phyloP scores from a whole-genome alignment of 2,329 filamentous ascomycete genomes.

The Xylaria sp. region DNA sequence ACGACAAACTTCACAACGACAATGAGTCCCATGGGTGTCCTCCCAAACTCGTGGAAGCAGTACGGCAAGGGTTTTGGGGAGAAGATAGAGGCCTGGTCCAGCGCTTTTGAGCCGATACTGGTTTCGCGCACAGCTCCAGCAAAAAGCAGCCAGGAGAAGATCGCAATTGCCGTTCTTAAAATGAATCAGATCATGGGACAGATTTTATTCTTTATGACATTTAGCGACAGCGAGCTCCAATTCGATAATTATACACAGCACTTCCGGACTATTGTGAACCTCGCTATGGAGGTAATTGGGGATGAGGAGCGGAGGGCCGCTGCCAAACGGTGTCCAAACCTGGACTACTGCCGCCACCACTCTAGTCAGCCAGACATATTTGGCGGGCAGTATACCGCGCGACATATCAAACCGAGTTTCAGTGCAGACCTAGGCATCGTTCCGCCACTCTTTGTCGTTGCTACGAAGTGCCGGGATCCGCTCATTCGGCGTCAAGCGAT shows the following conservation, averaged over 20 bases:
- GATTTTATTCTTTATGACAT: constrained; percentile 63
- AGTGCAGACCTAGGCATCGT: constrained; percentile 67
- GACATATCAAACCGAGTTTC: constrained; percentile 63
- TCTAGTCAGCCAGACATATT: constrained; percentile 42
- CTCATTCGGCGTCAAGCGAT: constrained; percentile 62
- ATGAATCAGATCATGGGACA: constrained; percentile 63
- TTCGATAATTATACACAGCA: constrained; percentile 58
- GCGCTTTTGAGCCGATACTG: constrained; percentile 60
- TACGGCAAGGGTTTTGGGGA: constrained; percentile 52
- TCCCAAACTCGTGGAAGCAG: constrained; percentile 51
- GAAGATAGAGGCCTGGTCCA: constrained; percentile 57
- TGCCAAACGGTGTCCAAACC: constrained; percentile 48
- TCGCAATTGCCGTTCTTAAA: constrained; percentile 63
- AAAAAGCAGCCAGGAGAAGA: constrained; percentile 58
- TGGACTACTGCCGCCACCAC: constrained; percentile 47
- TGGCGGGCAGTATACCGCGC: constrained; percentile 47
- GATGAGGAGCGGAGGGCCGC: constrained; percentile 58
- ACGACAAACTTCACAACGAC: constrained; percentile 47
- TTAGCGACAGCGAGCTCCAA: constrained; percentile 59
- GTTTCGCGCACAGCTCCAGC: constrained; percentile 50
- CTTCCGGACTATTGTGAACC: constrained; percentile 58
- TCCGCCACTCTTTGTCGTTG: constrained; percentile 66
- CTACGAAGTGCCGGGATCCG: constrained; percentile 65
- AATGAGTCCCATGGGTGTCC: constrained; percentile 55
- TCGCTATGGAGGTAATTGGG: constrained; percentile 62